These are phyloP conservation scores for Lentinula lateritia DNA, from an alignment of 768 basidiomycete genomes.

Conservation along the genomic window DNA sequence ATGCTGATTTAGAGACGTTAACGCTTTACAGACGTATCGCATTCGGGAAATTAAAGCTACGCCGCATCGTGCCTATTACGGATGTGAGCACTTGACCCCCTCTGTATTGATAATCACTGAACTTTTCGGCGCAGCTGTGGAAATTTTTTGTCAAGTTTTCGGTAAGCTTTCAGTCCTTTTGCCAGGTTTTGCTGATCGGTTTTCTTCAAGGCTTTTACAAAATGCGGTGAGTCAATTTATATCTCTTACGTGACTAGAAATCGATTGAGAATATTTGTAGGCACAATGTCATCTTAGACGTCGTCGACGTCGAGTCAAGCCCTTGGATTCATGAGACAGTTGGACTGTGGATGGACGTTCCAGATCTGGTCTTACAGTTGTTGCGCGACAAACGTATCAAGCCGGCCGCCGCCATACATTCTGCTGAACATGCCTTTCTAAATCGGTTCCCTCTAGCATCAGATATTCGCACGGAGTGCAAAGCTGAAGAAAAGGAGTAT, in stretches of 20 bases:
- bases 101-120: background rate
- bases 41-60: slow-evolving; percentile 61
- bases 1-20: slow-evolving; percentile 50
- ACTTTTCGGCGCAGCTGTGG: background rate
- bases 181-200: background rate
- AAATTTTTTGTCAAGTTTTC: slow-evolving; percentile 45
- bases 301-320: slow-evolving; percentile 72
- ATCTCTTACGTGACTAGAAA: background rate
- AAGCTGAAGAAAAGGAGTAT: slow-evolving; percentile 71
- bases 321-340: slow-evolving; percentile 70
- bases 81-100: slow-evolving; percentile 43
- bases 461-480: slow-evolving; percentile 81
- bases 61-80: slow-evolving; percentile 59
- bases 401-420: slow-evolving; percentile 77
- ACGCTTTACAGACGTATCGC: slow-evolving; percentile 71
- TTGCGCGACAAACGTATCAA: slow-evolving; percentile 52
- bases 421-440: slow-evolving; percentile 79
- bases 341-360: slow-evolving; percentile 79
- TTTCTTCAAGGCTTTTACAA: slow-evolving; percentile 66
- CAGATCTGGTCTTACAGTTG: slow-evolving; percentile 43
- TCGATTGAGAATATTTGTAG: slow-evolving; percentile 25
- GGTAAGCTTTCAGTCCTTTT: slow-evolving; percentile 36
- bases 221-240: slow-evolving; percentile 42
- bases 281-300: slow-evolving; percentile 62
- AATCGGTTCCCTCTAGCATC: slow-evolving; percentile 66